Conservation (phyloP, 108 stramenopile species). For the Cyclotella cryptica region DNA sequence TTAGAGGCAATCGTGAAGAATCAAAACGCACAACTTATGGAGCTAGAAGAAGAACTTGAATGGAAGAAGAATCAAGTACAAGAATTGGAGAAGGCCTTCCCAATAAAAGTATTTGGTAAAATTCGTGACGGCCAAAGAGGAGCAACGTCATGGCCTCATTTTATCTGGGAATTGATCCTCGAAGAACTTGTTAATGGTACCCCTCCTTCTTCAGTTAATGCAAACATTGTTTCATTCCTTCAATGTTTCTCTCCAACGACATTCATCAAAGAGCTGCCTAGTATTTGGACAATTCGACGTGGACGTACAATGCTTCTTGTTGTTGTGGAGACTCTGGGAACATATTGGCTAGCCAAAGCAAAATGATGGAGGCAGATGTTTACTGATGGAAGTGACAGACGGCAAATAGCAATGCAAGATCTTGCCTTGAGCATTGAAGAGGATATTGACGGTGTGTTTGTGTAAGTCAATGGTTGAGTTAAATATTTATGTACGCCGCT, state of each 20-base stretch:
- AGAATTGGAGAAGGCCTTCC: background rate
- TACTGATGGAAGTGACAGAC: constrained; percentile 11
- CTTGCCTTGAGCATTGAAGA: constrained; percentile 10
- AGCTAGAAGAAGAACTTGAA: background rate
- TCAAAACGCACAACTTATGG: no score
- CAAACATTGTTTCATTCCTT: constrained; percentile 1
- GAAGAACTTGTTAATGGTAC: constrained; percentile 13
- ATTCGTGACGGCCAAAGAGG: constrained; percentile 3
- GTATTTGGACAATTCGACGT: constrained; percentile 21
- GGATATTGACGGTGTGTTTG: constrained; percentile 6
- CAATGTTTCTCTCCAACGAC: constrained; percentile 11
- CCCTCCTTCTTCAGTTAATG: constrained; percentile 3
- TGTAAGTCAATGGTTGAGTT: background rate
- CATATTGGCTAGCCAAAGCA: constrained; percentile 3
- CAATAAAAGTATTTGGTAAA: constrained; percentile 6
- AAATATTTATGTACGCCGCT: background rate
- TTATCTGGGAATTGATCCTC: constrained; percentile 9
- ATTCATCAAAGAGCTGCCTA: constrained; percentile 11
- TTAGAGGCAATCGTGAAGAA: no score
- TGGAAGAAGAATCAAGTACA: background rate
- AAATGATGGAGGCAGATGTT: constrained; percentile 10
- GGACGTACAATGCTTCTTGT: constrained; percentile 14
- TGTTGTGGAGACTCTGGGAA: constrained; percentile 10
- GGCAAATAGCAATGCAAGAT: constrained; percentile 14
- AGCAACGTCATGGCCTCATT: background rate